Evolutionary conservation across 805 yeast genomes (phyloP).

Genomic region (Wickerhamiella siamensis): DNA sequence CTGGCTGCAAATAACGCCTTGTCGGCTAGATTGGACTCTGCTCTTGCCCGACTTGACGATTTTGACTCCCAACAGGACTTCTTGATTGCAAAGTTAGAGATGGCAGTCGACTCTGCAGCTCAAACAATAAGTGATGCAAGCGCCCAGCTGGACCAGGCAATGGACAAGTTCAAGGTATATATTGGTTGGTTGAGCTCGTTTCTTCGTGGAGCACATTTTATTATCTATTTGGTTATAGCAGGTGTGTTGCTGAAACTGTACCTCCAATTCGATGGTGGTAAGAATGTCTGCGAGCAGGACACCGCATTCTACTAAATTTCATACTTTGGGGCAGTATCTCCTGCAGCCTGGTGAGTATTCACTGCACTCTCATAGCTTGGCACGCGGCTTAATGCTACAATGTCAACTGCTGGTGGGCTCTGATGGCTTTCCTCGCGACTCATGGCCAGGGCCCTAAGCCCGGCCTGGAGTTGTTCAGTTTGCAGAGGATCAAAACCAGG

Average conservation of each 20-base stretch:
- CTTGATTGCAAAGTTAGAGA: neutral
- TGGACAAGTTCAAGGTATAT: slow-evolving; percentile 4
- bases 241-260: too few relatives aligned
- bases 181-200: neutral
- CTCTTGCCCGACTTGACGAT: neutral
- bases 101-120: neutral
- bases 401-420: slow-evolving; percentile 23
- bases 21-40: neutral
- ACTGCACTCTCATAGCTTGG: slow-evolving; percentile 80
- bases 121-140: neutral
- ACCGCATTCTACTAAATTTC: slow-evolving; percentile 14
- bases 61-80: neutral
- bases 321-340: slow-evolving; percentile 60
- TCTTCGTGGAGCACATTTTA: neutral
- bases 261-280: too few relatives aligned
- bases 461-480: slow-evolving; percentile 27
- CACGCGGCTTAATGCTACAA: slow-evolving; percentile 43
- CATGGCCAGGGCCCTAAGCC: slow-evolving; percentile 27
- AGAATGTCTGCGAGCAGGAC: too few relatives aligned
- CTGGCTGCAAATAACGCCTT: too few relatives aligned
- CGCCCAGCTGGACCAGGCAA: slow-evolving; percentile 4
- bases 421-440: slow-evolving; percentile 32
- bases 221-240: too few relatives aligned
- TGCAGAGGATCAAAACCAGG: slow-evolving; percentile 21
- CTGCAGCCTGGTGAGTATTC: slow-evolving; percentile 31